Conservation (phyloP, 228 moss, liverwort and hornwort genomes). For the Sphagnum magellanicum region DNA sequence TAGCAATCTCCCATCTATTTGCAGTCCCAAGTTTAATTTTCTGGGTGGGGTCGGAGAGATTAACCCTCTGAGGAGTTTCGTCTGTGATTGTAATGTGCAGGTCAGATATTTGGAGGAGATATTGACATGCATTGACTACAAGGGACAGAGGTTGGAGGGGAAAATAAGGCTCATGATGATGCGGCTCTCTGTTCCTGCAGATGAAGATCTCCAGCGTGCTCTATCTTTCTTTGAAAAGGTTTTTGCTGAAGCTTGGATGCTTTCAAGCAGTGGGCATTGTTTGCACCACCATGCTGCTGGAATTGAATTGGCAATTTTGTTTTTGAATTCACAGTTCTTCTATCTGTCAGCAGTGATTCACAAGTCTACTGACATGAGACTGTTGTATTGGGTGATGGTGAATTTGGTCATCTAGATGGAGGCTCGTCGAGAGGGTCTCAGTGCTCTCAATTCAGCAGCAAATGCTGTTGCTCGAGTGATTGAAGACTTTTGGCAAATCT, state of each 20-base stretch:
- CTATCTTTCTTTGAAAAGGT: constrained; percentile 90
- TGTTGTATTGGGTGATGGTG: neutral
- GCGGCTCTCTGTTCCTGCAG: constrained; percentile 55
- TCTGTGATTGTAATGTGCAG: constrained; percentile 29
- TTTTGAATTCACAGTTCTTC: too few relatives aligned
- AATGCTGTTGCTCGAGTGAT: constrained; percentile 49
- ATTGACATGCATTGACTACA: constrained; percentile 21
- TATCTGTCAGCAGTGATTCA: neutral
- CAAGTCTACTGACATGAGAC: neutral
- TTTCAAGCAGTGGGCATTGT: neutral
- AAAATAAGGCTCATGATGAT: constrained; percentile 73
- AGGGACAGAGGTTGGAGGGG: constrained; percentile 46
- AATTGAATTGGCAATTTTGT: too few relatives aligned
- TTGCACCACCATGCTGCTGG: neutral
- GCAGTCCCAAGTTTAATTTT: too few relatives aligned
- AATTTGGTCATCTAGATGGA: constrained; percentile 31
- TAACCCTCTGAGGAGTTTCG: neutral
- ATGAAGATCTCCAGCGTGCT: constrained; percentile 84
- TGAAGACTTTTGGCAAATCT: constrained; percentile 72
- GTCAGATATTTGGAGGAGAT: constrained; percentile 50
- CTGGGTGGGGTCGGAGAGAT: too few relatives aligned
- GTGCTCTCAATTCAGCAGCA: constrained; percentile 36
- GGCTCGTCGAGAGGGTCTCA: constrained; percentile 48
- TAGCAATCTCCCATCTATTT: too few relatives aligned
- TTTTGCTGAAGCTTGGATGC: constrained; percentile 6